Base-by-base conservation (phyloP, 1,284 basidiomycete genomes). In the Papiliotrema terrestris region DNA sequence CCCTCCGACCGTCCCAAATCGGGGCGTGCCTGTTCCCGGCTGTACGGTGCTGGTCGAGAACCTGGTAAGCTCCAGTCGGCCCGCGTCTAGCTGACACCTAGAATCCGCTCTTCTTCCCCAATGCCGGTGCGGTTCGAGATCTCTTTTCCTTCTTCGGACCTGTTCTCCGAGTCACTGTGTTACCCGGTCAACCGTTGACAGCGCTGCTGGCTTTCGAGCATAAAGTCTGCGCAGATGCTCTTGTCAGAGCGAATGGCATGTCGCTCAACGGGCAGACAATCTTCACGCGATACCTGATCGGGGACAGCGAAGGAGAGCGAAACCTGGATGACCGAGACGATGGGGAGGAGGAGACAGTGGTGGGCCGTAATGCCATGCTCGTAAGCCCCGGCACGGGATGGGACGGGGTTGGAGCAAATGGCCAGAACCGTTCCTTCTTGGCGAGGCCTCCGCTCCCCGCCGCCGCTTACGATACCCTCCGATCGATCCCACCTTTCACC, bases 31-130 rank as follows among this genome's bases (percentile, higher is more conserved):
- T 3, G 14, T 53, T 8, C 45, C 55, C 1, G 68, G 66, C 1
- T 62, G 60, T 44, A 45, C 66, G 11, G 71, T 72, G 8, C 56
- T 73, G 3, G 67, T 71, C 5, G 72, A 74, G 45, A 70, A 72
- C 50, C 54, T 74, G 20, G 72, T 73, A 41, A 62, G 17, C 26
- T 1, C n/a, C 2, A 3, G 2, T 8, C 19, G 2, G 11, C 1
- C 44, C 29, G 36, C n/a, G 19, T 32, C n/a, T 25, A 44, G 51
- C 63, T 65, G 39, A 67, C 36, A 37, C 1, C 1, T 54, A 74
- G 72, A 66, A 72, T 51, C 55, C 65, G 2, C 29, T 38, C 19
- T 62, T 65, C 57, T 72, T 72, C 57, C 67, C 69, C 5, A 60
- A 65, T 38, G 55, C 57, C 14, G 63, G 56, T 3, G 50, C 56